A percentile compares a stretch with the other conserved stretches of the same genome.
phyloP scores from a whole-genome alignment of 2,329 filamentous ascomycete species.

The Fusarium coicis region DNA sequence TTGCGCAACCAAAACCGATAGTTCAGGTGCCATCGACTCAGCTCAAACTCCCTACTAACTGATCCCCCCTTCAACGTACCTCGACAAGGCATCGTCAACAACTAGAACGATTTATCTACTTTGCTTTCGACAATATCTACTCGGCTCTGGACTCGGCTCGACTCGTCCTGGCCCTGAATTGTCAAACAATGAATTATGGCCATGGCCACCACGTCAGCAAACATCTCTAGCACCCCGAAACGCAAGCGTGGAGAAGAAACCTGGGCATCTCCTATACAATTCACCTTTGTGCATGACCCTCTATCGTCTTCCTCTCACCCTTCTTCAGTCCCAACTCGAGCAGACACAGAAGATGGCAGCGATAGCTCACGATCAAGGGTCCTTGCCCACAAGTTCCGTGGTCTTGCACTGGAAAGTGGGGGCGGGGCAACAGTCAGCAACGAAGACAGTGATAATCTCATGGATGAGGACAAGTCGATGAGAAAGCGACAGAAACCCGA shows the following conservation, averaged over 20 bases:
- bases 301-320: constrained; percentile 38
- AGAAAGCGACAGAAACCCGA: constrained; percentile 54
- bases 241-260: constrained; percentile 57
- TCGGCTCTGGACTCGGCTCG: neutral
- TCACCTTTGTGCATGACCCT: constrained; percentile 62
- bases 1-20: constrained; percentile 27
- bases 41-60: neutral
- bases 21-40: neutral
- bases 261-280: constrained; percentile 51
- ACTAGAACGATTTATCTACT: constrained; percentile 2
- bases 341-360: constrained; percentile 57
- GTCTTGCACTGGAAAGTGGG: constrained; percentile 60
- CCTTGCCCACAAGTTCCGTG: constrained; percentile 60
- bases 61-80: constrained; percentile 3
- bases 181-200: constrained; percentile 37
- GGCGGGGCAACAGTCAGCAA: constrained; percentile 53
- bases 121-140: neutral
- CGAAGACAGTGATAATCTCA: constrained; percentile 45
- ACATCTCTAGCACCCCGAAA: constrained; percentile 56
- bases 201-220: constrained; percentile 40
- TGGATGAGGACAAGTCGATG: constrained; percentile 37
- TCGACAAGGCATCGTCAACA: neutral
- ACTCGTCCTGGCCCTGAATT: neutral
- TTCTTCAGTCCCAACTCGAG: constrained; percentile 31
- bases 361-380: constrained; percentile 65